These are phyloP conservation scores for Globisporangium mamillatum DNA, from an alignment of 352 stramenopile genomes.

Conservation along the genomic window DNA sequence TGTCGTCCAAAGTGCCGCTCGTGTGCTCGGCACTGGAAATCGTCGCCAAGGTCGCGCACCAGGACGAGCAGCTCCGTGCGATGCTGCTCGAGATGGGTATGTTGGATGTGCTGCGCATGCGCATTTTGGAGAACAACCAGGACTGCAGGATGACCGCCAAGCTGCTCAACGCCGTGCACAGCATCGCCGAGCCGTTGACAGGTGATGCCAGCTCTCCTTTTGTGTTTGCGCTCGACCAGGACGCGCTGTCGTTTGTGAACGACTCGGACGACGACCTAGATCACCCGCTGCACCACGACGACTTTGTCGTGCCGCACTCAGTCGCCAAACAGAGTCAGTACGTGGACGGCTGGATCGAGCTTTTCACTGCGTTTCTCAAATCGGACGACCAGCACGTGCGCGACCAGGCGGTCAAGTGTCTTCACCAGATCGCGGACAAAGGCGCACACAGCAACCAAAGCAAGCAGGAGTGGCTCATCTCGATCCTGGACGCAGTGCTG, in stretches of 20 bases:
- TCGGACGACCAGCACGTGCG: constrained; percentile 46
- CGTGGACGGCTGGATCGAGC: constrained; percentile 74
- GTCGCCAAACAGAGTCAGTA: constrained; percentile 41
- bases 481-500: constrained; percentile 63
- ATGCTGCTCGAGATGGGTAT: constrained; percentile 37
- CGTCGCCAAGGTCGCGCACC: constrained; percentile 34
- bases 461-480: constrained; percentile 74
- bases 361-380: constrained; percentile 66
- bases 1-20: constrained; percentile 26
- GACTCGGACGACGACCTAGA: constrained; percentile 36
- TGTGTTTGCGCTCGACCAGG: constrained; percentile 42
- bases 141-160: constrained; percentile 45
- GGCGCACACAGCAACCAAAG: constrained; percentile 52
- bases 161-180: constrained; percentile 52
- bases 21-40: constrained; percentile 40
- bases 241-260: constrained; percentile 62
- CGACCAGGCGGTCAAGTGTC: constrained; percentile 48
- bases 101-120: constrained; percentile 40
- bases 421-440: constrained; percentile 46
- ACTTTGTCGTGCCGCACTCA: constrained; percentile 44
- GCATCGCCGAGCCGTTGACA: constrained; percentile 29
- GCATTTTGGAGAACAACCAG: constrained; percentile 30
- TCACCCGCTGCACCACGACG: constrained; percentile 48
- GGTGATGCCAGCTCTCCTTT: neutral
- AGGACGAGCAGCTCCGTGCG: constrained; percentile 29